Base-by-base conservation (phyloP, 768 basidiomycete genomes). In the Termitomyces eurrhizus region DNA sequence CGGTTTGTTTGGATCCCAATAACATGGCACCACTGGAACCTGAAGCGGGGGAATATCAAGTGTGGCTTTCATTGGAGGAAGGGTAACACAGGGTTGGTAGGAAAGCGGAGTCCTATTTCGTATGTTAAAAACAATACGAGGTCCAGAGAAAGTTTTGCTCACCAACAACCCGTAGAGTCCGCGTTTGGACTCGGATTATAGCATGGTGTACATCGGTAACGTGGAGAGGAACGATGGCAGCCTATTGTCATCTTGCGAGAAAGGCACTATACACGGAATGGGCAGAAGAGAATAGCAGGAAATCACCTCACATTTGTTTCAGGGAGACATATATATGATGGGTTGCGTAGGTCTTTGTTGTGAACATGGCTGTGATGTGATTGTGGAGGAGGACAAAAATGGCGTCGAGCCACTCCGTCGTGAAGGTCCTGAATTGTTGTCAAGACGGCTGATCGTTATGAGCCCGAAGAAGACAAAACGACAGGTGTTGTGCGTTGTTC, bases 361-460 rank as follows among this genome's bases (percentile, higher is more conserved):
- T 35, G 46, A 56, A 52, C 54, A 52, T 39, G 36, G 58, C 32
- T 26, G 55, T 60, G 56, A 53, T 53, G 57, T 29, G 32, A 29
- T n/a, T 29, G 29, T 29, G 29, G 29, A 58, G 35, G 29, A 52
- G 42, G 63, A 64, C 57, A 61, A 64, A 61, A 61, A 53, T 37
- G 33, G 46, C 33, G n/a, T 21, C 29, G 18, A 11, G 18, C 9
- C 16, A 54, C 53, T 41, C 37, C 26, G 29, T 41, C 29, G 18
- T 14, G 12, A 55, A 24, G 53, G 26, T 39, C 14, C 35, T 18
- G 39, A 5, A 29, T n/a, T 13, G 53, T 55, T 55, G 41, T 44
- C 41, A 55, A 42, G 53, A 32, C 53, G n/a, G 53, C 29, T 18
- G 12, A n/a, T 16, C 18, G 7, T 52, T 24, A 52, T 52, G 16